A percentile compares a stretch with the other conserved stretches of the same genome.
Evolutionary conservation across 1,284 basidiomycete species (phyloP).

Genomic region (Vanrija sp.): DNA sequence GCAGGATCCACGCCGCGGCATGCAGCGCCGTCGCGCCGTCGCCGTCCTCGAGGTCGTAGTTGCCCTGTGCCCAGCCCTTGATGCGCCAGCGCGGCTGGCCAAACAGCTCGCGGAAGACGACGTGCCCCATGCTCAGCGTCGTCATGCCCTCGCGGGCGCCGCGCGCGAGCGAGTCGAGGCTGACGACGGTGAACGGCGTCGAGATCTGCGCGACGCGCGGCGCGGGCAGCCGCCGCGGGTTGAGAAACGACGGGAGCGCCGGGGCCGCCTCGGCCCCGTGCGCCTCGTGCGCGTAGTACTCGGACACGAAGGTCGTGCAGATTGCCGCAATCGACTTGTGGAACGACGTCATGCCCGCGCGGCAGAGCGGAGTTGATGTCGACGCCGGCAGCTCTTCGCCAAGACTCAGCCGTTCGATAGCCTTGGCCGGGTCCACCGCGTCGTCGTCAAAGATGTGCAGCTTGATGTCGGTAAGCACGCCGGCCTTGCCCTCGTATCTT

Average conservation of each 20-base stretch:
- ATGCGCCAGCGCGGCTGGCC: slow-evolving; percentile 38
- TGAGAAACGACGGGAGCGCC: slow-evolving; percentile 32
- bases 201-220: slow-evolving; percentile 39
- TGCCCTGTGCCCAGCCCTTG: slow-evolving; percentile 32
- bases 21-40: not conserved
- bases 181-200: slow-evolving; percentile 39
- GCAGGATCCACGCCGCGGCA: slow-evolving; percentile 39
- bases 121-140: slow-evolving; percentile 71
- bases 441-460: slow-evolving; percentile 31
- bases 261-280: not conserved
- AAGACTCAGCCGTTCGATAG: too few species aligned
- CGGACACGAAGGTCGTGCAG: slow-evolving; percentile 19
- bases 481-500: slow-evolving; percentile 34
- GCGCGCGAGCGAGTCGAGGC: slow-evolving; percentile 58
- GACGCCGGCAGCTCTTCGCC: too few species aligned
- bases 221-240: slow-evolving; percentile 30
- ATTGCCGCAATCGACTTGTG: slow-evolving; percentile 25
- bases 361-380: not conserved
- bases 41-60: slow-evolving; percentile 24
- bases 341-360: slow-evolving; percentile 20
- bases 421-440: slow-evolving; percentile 2
- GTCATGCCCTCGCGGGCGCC: slow-evolving; percentile 70
- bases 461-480: slow-evolving; percentile 26
- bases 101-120: slow-evolving; percentile 68
- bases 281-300: slow-evolving; percentile 15